Evolutionary conservation across 139 green algal genomes (phyloP).

Genomic region (Ostreobium quekettii): DNA sequence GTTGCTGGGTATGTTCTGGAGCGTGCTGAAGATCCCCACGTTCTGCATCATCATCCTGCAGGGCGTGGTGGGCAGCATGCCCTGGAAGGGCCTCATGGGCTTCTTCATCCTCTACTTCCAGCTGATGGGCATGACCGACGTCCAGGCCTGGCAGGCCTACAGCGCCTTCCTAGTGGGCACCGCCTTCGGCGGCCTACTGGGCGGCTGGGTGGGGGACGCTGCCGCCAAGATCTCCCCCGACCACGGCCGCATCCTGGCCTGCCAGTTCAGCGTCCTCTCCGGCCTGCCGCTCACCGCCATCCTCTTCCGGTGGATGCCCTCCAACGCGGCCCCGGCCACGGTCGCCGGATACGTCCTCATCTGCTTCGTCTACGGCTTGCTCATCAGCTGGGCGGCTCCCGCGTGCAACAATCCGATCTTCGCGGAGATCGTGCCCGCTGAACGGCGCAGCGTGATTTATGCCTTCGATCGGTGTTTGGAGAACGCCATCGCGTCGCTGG

Average conservation of each 20-base stretch:
- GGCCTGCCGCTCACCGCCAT: constrained; percentile 31
- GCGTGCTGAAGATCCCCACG: constrained; percentile 27
- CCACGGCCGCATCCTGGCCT: constrained; percentile 36
- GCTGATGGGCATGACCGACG: constrained; percentile 49
- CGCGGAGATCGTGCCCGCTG: constrained; percentile 64
- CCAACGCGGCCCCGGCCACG: background rate
- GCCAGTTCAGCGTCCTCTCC: constrained; percentile 38
- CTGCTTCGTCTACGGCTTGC: constrained; percentile 24
- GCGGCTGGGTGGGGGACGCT: constrained; percentile 35
- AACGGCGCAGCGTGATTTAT: constrained; percentile 64
- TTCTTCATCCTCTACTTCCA: constrained; percentile 60
- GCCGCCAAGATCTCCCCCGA: constrained; percentile 29
- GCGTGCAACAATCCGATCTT: constrained; percentile 63
- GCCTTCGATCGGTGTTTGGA: constrained; percentile 72
- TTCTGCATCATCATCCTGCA: constrained; percentile 43
- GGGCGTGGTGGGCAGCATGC: constrained; percentile 44
- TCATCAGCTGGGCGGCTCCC: constrained; percentile 37
- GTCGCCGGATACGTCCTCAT: constrained; percentile 27
- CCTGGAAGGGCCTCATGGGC: constrained; percentile 42
- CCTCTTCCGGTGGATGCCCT: constrained; percentile 29
- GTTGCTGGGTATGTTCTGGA: background rate
- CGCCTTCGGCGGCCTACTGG: constrained; percentile 32
- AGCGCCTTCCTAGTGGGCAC: constrained; percentile 35
- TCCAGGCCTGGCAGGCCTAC: constrained; percentile 23
- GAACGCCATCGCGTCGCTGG: constrained; percentile 33